phyloP scores from a whole-genome alignment of 192 early-diverging fungal genomes.

The Jimgerdemannia flammicorona region DNA sequence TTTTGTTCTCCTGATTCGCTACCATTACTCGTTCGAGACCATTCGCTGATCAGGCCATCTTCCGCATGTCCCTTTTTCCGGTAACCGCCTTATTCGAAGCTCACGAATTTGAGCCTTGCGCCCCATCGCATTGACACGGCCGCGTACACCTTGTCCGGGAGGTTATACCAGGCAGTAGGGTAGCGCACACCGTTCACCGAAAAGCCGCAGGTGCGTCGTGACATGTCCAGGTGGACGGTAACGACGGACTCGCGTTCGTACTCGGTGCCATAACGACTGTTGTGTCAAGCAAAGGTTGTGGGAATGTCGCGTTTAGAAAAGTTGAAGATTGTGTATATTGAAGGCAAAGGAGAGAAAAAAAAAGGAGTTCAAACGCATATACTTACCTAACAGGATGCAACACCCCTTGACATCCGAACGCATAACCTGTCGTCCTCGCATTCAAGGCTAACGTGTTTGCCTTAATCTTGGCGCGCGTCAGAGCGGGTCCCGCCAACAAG shows the following conservation, averaged over 20 bases:
- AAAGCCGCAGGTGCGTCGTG: neutral
- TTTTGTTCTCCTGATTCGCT: no score
- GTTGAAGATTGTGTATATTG: no score
- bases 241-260: neutral
- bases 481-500: neutral
- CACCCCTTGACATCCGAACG: neutral
- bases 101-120: neutral
- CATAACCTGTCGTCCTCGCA: neutral
- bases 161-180: constrained; percentile 3
- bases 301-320: no score
- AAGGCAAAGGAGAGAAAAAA: neutral
- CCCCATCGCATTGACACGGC: neutral
- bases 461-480: neutral
- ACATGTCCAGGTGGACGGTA: constrained; percentile 14
- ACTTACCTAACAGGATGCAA: neutral
- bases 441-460: neutral
- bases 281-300: no score
- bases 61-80: no score
- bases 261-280: no score
- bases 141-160: constrained; percentile 13
- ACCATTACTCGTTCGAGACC: no score
- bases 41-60: no score
- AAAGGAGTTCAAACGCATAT: neutral
- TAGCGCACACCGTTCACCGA: constrained; percentile 10
- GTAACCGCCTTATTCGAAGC: no score